Base-by-base conservation (phyloP, 495 filamentous ascomycete species). In the Cryomyces minteri region DNA sequence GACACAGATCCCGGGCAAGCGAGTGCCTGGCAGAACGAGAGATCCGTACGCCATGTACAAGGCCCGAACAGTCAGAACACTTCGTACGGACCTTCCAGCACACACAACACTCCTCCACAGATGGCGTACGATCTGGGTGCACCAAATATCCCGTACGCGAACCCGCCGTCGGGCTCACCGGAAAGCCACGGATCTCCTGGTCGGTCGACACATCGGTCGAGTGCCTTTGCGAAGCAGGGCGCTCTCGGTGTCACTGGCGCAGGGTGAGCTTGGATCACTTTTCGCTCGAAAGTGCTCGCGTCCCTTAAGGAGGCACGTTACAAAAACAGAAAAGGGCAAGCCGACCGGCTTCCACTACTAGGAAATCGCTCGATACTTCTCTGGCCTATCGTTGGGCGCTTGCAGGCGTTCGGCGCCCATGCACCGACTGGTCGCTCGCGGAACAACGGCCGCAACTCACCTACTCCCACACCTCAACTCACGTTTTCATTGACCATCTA, bases 21-120 rank as follows among this genome's bases (percentile, higher is more conserved):
- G n/a, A 43, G 10, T 28, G 50, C 47, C 25, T 53, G 50, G 50
- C 47, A 48, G 44, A 54, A 53, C 36, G 53, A 55, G 44, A 53
- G 53, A 6, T 51, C 47, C 29, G 53, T 55, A 5, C 37, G 53
- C 36, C 53, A 55, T 40, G 51, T 55, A 9, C 10, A 29, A 30
- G 40, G 40, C 8, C 40, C 40, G 8, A 8, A 8, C 9, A 29
- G 11, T 8, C 28, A 9, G 8, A 11, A 11, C 8, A 18, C n/a
- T 10, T 1, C 40, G 8, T 30, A n/a, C 25, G 34, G 34, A 37
- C 34, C 34, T 12, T 9, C 9, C 34, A 37, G 34, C 34, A 37
- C 34, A 9, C 28, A 12, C 25, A 14, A 41, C 40, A 41, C 40
- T 9, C 40, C 40, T 9, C 11, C 28, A 8, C 40, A 41, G 40